phyloP scores from a whole-genome alignment of 2,329 filamentous ascomycete species.

The Fusarium chuoi region DNA sequence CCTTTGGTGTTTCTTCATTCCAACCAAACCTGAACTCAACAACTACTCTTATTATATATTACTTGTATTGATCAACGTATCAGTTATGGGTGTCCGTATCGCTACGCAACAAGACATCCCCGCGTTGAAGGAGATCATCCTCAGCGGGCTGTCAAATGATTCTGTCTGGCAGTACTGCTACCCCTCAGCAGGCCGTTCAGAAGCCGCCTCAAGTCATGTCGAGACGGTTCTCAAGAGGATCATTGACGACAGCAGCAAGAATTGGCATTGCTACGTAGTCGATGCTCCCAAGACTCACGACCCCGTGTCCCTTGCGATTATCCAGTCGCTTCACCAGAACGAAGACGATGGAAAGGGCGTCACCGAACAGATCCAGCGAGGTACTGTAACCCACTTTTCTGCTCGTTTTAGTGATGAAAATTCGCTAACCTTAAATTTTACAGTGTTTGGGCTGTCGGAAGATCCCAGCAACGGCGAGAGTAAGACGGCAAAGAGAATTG shows the following conservation, averaged over 20 bases:
- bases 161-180: conserved; percentile 33
- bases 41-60: background rate
- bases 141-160: conserved; percentile 25
- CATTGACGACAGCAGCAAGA: conserved; percentile 21
- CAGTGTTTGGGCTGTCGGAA: conserved; percentile 14
- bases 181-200: conserved; percentile 3
- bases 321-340: conserved; percentile 23
- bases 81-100: conserved; percentile 28
- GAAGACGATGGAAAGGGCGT: conserved; percentile 19
- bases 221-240: conserved; percentile 16
- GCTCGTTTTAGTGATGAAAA: background rate
- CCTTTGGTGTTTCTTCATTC: background rate
- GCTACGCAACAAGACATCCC: conserved; percentile 29
- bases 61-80: background rate
- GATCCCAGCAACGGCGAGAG: conserved; percentile 4
- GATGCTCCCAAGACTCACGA: conserved; percentile 32
- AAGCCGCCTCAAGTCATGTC: conserved; percentile 16
- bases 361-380: conserved; percentile 21
- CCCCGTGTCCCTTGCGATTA: conserved; percentile 20
- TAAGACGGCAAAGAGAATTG: conserved; percentile 28
- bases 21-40: background rate
- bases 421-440: background rate
- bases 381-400: background rate
- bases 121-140: conserved; percentile 30
- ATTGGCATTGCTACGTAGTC: conserved; percentile 26